Evolutionary conservation across 163 green algal genomes (phyloP), one percentile per base, ranked within the genome.

Genomic region (Volvox carteri): DNA sequence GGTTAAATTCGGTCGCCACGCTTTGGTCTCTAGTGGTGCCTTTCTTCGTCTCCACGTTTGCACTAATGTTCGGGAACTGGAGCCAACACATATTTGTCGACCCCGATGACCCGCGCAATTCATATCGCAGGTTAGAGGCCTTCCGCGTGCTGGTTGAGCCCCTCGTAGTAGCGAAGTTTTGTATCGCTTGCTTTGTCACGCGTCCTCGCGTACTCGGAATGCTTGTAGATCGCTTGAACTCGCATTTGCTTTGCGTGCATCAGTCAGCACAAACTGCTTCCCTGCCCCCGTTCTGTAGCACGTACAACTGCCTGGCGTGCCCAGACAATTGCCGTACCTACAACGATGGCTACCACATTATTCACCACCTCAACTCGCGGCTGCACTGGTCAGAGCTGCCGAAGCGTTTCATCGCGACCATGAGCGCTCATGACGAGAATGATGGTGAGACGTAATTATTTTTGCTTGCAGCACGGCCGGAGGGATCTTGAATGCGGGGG

Each of bases 31-130:
- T 98, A 18, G 21, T 96, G 37, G 16, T 98, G 21, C 97, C 97
- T 2, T 96, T 96, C 70, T 70, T 95, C 9, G 33, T 98, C 0
- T 92, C 94, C 23, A 96, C 94, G 8, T 91, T 99, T 14, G 94
- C 95, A 0, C 91, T 99, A 39, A 98, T 97, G 96, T 97, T 99
- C 90, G 97, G 97, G 46, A 99, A 99, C 92, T 99, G 96, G 96
- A 96, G 91, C 77, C 97, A 99, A 93, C 97, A 99, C 92, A 91
- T 97, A 0, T 98, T 99, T 86, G 88, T 99, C 1, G 90, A 98
- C 68, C 93, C 95, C 0, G 54, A 79, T 1, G 42, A 58, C 21
- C 83, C 83, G 39, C 68, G 48, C 11, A 81, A 74, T 37, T 39
- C 11, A 6, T 88, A 90, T 41, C 68, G 81, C 19, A 87, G 81